phyloP scores from a whole-genome alignment of 2,329 filamentous ascomycete genomes.

The Colletotrichum neosansevieriae region DNA sequence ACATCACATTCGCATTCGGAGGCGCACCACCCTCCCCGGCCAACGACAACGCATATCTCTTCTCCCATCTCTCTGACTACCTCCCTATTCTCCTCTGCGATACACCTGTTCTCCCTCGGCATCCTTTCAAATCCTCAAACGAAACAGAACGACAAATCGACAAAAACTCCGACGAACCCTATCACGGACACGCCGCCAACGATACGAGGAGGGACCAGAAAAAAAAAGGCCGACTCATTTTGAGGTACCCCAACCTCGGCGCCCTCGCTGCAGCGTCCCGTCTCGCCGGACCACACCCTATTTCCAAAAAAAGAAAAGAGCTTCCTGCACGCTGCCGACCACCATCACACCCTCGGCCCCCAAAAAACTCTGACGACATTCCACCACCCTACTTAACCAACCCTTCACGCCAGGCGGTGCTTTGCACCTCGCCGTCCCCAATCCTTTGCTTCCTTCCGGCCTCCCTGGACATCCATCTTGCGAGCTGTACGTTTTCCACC shows the following conservation, averaged over 20 bases:
- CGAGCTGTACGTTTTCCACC: slow-evolving; percentile 1
- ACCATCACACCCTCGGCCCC: neutral
- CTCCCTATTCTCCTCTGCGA: no score
- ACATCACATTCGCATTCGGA: no score
- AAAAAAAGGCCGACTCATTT: slow-evolving; percentile 1
- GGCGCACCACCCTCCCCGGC: no score
- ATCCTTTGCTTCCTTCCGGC: neutral
- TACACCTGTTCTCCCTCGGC: no score
- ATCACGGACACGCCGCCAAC: neutral
- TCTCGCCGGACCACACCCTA: slow-evolving; percentile 24
- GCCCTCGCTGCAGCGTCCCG: slow-evolving; percentile 24
- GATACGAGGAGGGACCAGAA: neutral
- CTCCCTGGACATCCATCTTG: neutral
- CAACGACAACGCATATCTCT: no score
- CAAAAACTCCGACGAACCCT: neutral
- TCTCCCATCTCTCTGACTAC: neutral
- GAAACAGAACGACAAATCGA: no score
- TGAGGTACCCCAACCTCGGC: slow-evolving; percentile 12
- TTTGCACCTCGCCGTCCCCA: neutral
- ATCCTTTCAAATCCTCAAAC: no score
- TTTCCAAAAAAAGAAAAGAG: slow-evolving; percentile 32
- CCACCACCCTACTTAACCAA: slow-evolving; percentile 27
- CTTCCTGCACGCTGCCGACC: slow-evolving; percentile 28
- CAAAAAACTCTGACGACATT: slow-evolving; percentile 38
- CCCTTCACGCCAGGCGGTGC: slow-evolving; percentile 15